Conservation (phyloP, 495 filamentous ascomycete genomes). For the Penicillium salamii region DNA sequence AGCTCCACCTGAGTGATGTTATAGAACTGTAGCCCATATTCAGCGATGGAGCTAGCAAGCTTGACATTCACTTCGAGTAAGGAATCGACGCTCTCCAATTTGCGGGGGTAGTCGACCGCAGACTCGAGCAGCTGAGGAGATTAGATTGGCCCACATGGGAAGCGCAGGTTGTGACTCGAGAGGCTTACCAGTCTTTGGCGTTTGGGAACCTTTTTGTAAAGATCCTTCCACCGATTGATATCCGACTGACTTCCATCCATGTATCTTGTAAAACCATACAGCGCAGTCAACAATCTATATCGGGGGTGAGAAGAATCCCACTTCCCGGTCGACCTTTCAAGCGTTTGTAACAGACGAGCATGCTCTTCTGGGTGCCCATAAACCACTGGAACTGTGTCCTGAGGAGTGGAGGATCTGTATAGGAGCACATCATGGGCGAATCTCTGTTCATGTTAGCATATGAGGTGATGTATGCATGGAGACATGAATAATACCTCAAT, state of each 20-base stretch:
- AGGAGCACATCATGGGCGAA: not conserved
- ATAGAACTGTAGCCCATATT: constrained; percentile 18
- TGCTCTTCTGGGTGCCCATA: constrained; percentile 5
- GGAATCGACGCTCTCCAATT: constrained; percentile 22
- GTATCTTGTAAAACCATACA: constrained; percentile 18
- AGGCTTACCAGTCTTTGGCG: constrained; percentile 12
- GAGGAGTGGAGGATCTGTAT: not conserved
- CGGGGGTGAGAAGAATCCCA: constrained; percentile 21
- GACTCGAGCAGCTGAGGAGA: constrained; percentile 14
- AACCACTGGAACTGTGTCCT: not conserved
- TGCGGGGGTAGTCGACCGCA: constrained; percentile 17
- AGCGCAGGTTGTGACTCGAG: not conserved
- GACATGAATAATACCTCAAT: not conserved
- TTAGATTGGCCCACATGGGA: not conserved
- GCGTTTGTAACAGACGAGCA: constrained; percentile 9
- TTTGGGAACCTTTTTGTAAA: constrained; percentile 20
- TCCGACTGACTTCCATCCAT: constrained; percentile 16
- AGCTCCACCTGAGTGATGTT: constrained; percentile 14
- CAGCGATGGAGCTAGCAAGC: constrained; percentile 15
- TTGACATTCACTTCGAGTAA: constrained; percentile 15
- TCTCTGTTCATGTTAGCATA: not conserved
- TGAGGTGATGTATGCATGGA: not conserved
- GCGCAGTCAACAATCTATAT: constrained; percentile 17
- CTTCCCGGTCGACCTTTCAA: constrained; percentile 11
- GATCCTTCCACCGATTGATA: constrained; percentile 18